Conservation (phyloP, 768 basidiomycete genomes). For the Sutorius australiensis region DNA sequence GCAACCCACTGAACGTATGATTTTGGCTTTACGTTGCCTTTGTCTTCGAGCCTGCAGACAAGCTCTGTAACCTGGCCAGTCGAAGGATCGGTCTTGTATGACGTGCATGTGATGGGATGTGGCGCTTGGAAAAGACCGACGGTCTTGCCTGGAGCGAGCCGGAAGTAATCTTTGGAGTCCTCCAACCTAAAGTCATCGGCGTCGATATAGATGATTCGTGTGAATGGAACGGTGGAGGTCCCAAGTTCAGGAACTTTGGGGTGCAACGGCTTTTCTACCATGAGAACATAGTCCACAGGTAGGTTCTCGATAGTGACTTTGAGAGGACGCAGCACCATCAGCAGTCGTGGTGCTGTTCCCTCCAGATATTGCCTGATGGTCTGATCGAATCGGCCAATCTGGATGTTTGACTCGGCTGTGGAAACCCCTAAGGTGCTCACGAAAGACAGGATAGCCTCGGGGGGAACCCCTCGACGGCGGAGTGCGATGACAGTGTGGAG, state of each 20-base stretch:
- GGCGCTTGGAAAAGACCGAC: slow-evolving; percentile 96
- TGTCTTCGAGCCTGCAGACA: slow-evolving; percentile 72
- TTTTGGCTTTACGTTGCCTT: slow-evolving; percentile 75
- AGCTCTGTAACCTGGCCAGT: slow-evolving; percentile 79
- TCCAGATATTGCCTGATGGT: slow-evolving; percentile 86
- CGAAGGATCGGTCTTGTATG: slow-evolving; percentile 70
- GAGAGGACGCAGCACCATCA: slow-evolving; percentile 88
- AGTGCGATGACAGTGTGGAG: slow-evolving; percentile 96
- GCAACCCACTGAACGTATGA: slow-evolving; percentile 98
- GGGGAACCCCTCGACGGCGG: slow-evolving; percentile 93
- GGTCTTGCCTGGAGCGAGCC: slow-evolving; percentile 95
- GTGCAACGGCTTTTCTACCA: slow-evolving; percentile 89
- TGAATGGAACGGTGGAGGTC: slow-evolving; percentile 76
- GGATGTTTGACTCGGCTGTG: slow-evolving; percentile 76
- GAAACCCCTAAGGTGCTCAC: slow-evolving; percentile 95
- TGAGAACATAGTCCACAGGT: slow-evolving; percentile 75
- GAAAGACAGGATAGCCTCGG: slow-evolving; percentile 90
- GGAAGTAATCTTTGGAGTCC: slow-evolving; percentile 94
- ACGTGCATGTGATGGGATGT: slow-evolving; percentile 88
- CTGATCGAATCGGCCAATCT: slow-evolving; percentile 87
- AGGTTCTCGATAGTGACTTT: slow-evolving; percentile 92
- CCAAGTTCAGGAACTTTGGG: slow-evolving; percentile 91
- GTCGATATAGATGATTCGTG: slow-evolving; percentile 88
- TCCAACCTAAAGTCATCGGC: slow-evolving; percentile 87
- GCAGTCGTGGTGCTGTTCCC: slow-evolving; percentile 76